Evolutionary conservation across 495 filamentous ascomycete genomes (phyloP), one percentile per base, ranked within the genome.

Genomic region (Penicillium herquei): DNA sequence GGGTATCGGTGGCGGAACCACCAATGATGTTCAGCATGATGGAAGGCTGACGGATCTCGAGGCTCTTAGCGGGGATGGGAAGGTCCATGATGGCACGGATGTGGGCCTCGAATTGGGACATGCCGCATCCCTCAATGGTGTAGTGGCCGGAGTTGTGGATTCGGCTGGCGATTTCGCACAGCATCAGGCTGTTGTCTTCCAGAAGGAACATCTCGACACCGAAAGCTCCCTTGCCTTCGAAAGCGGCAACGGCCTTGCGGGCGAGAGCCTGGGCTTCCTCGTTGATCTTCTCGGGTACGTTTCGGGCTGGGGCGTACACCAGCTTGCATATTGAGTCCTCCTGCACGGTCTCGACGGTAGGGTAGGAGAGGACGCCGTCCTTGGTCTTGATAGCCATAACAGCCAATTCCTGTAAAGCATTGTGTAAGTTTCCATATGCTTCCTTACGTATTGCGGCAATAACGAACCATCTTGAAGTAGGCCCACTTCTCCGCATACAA

Each of bases 21-120:
- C 94, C 94, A 39, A 98, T 85, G 55, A 98, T 90, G 74, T 98
- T 98, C 48, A 98, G 84, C 94, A 98, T 98, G 63, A 98, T 90
- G 16, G 92, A 84, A 43, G 81, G 79, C 21, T 85, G 81, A 11
- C 78, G 75, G 49, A 92, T 75, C 30, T 80, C 70, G 13, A 86
- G 75, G 52, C 80, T 81, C 61, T 83, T 76, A 12, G 81, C 65
- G 1, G 83, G 82, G 37, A 93, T 81, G 10, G 88, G 89, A 6
- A 90, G 77, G 59, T 89, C 89, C 35, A 96, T 80, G 56, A 98
- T 92, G 12, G 94, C 86, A 41, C 87, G 83, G 41, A 98, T 81
- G 64, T 98, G 94, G 33, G 91, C 85, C 68, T 94, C 88, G 70
- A 89, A 98, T 70, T 98, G 94, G 16, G 92, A 96, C 55, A 94